Conservation (phyloP, 228 moss, liverwort and hornwort genomes). For the Sphagnum magellanicum region DNA sequence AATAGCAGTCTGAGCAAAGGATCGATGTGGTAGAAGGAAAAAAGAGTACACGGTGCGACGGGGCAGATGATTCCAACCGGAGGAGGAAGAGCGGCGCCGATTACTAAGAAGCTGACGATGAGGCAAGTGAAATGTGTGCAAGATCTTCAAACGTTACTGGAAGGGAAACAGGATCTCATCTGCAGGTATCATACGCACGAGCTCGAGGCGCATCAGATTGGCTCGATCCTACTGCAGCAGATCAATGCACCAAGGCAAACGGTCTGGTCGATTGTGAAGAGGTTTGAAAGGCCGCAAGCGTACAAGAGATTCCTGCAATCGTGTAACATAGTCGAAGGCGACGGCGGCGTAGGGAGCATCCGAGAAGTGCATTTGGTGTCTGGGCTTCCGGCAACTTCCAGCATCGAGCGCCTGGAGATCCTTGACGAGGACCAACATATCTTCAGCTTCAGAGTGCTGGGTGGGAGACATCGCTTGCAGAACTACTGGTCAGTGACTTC, state of each 20-base stretch:
- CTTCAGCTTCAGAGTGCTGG: slow-evolving; percentile 37
- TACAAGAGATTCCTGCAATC: slow-evolving; percentile 50
- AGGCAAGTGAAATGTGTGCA: slow-evolving; percentile 11
- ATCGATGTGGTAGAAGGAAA: no score
- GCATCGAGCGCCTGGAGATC: slow-evolving; percentile 42
- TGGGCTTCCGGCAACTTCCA: slow-evolving; percentile 35
- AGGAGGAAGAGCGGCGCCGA: no score
- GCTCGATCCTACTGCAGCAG: slow-evolving; percentile 38
- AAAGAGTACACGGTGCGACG: no score
- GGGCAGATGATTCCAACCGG: no score
- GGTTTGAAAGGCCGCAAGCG: slow-evolving; percentile 39
- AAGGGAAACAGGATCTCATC: slow-evolving; percentile 32
- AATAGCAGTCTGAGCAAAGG: no score
- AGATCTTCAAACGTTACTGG: slow-evolving; percentile 21
- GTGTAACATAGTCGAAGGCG: slow-evolving; percentile 24
- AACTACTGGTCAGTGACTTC: slow-evolving; percentile 48
- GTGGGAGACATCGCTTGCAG: slow-evolving; percentile 41
- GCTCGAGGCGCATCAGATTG: slow-evolving; percentile 38
- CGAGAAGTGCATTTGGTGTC: slow-evolving; percentile 40
- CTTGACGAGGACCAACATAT: slow-evolving; percentile 40
- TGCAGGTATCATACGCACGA: slow-evolving; percentile 41
- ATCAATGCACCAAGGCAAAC: slow-evolving; percentile 33
- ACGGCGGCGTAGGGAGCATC: slow-evolving; percentile 38
- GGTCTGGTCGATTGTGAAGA: slow-evolving; percentile 31
- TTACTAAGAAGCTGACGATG: not conserved